Base-by-base conservation (phyloP, 495 filamentous ascomycete genomes). In the Hypoxylon intermedium region DNA sequence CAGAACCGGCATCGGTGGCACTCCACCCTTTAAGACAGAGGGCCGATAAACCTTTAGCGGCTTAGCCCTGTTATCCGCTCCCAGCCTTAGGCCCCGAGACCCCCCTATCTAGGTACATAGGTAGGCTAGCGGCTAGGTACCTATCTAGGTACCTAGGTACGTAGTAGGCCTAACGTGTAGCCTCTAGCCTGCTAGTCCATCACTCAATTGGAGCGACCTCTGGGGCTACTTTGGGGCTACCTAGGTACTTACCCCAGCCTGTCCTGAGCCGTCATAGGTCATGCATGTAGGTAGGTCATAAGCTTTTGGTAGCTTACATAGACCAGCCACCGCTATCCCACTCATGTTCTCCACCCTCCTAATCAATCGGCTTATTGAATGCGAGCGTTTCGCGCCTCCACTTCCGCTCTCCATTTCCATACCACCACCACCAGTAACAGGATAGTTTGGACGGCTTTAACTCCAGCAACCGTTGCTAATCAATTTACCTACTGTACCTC, bases 321-420 rank as follows among this genome's bases (percentile, higher is more conserved):
- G 15, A 36, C 5, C 11, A 36, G 31, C 33, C 33, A 36, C 33
- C 33, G 33, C 33, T 38, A 15, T 38, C 15, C 12, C 48, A 48
- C 48, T 55, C 45, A 37, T 33, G 45, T 55, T 55, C 58, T 47
- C 53, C 52, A 46, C 60, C 47, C 44, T 33, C n/a, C 9, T 37
- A 34, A 13, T 12, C 40, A 38, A 26, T 34, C 50, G 40, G 40
- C 46, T 33, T 48, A 48, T 58, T 48, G 60, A 53, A 47, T 57
- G 33, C n/a, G n/a, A n/a, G n/a, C n/a, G 45, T 53, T 58, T 63
- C 24, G 53, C 60, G 60, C 60, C 41, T 59, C 56, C 56, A 40
- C 56, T 41, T 53, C 37, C 30, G 41, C 42, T 31, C 42, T 7
- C 24, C 16, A 4, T 15, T 45, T n/a, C 30, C 40, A n/a, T 5